phyloP scores from a whole-genome alignment of 169 alveolate genomes.

The Theileria luwenshuni region DNA sequence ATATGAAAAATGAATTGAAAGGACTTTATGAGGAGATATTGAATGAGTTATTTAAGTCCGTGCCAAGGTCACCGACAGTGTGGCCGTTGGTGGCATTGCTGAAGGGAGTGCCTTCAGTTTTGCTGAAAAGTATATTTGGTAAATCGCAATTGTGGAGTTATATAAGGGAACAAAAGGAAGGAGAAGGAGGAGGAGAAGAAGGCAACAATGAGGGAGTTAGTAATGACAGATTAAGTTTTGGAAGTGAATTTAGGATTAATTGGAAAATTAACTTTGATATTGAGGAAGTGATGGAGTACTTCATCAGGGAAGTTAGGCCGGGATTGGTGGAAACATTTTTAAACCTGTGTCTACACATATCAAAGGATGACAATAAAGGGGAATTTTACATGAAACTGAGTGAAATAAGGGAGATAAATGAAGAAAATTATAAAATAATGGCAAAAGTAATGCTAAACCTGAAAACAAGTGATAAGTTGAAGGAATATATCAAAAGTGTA shows the following conservation, averaged over 20 bases:
- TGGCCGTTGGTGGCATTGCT: constrained; percentile 16
- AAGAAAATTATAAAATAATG: neutral
- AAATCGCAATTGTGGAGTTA: constrained; percentile 24
- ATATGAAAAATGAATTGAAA: constrained; percentile 4
- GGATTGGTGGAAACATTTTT: neutral
- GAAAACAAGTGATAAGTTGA: constrained; percentile 1
- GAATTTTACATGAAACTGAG: neutral
- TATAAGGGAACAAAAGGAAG: too few relatives aligned
- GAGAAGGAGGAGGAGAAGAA: too few relatives aligned
- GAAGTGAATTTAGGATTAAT: neutral
- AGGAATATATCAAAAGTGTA: neutral
- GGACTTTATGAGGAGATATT: neutral
- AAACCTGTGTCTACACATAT: neutral
- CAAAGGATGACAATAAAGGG: neutral
- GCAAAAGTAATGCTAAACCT: constrained; percentile 11
- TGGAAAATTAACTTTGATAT: neutral
- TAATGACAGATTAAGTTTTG: neutral
- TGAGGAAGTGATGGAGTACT: neutral
- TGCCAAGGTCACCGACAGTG: constrained; percentile 19
- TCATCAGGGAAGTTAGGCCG: neutral
- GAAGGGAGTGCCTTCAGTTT: constrained; percentile 21
- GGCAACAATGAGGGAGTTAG: neutral
- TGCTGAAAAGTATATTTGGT: constrained; percentile 8
- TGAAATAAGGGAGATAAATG: neutral
- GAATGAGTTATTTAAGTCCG: neutral